Conservation (phyloP, 345 rosid genomes). For the Conringia planisiliqua region DNA sequence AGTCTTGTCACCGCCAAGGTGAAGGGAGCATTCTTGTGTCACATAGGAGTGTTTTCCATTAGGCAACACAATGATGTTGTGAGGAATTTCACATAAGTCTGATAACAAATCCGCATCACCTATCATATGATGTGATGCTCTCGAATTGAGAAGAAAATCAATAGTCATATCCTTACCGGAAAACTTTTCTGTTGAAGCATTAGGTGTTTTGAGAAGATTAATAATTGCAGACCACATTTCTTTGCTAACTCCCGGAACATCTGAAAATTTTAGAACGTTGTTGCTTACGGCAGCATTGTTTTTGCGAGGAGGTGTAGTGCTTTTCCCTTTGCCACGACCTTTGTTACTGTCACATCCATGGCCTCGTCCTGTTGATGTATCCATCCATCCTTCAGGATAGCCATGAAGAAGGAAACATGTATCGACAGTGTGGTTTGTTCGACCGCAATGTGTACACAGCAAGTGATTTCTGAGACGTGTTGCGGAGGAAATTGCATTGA, state of each 20-base stretch:
- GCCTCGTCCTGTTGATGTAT: neutral
- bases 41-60: neutral
- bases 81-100: neutral
- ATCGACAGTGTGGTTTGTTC: neutral
- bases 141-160: neutral
- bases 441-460: neutral
- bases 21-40: neutral
- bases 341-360: neutral
- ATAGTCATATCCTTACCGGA: neutral
- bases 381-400: neutral
- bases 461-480: neutral
- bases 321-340: neutral
- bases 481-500: neutral
- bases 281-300: neutral
- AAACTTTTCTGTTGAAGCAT: neutral
- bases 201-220: rapidly evolving
- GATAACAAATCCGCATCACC: neutral
- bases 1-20: neutral
- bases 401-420: neutral
- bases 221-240: neutral
- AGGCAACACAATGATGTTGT: neutral
- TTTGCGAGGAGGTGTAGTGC: neutral
- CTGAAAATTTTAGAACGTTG: too few species aligned
- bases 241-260: neutral
- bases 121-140: neutral